These are phyloP conservation scores for Exophiala spinifera DNA, from an alignment of 2,329 filamentous ascomycete genomes.

Conservation along the genomic window DNA sequence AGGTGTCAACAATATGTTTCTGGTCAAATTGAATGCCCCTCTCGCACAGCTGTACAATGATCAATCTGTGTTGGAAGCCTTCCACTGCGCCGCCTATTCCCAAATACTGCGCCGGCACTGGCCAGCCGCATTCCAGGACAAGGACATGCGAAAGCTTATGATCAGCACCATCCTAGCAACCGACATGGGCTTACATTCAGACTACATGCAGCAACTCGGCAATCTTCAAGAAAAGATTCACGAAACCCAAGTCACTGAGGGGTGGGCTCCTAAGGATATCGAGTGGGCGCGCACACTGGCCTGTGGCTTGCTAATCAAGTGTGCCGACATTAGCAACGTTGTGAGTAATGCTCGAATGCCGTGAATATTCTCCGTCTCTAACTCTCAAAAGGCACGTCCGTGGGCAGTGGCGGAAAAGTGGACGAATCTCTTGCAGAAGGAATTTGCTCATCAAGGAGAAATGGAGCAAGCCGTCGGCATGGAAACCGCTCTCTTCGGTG, in stretches of 20 bases:
- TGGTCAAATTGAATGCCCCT: slow-evolving; percentile 86
- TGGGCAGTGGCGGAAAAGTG: slow-evolving; percentile 80
- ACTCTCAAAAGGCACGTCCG: slow-evolving; percentile 60
- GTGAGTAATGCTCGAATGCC: slow-evolving; percentile 52
- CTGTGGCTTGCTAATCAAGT: slow-evolving; percentile 95
- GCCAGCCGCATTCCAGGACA: slow-evolving; percentile 76
- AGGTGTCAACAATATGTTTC: slow-evolving; percentile 95
- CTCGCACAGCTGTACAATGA: slow-evolving; percentile 96
- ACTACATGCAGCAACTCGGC: slow-evolving; percentile 89
- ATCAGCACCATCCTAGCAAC: slow-evolving; percentile 97
- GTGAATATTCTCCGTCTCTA: background rate
- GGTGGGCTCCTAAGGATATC: slow-evolving; percentile 72
- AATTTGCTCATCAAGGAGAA: slow-evolving; percentile 86
- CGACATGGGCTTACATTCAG: slow-evolving; percentile 95
- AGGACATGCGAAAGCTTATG: slow-evolving; percentile 80
- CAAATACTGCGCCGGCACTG: slow-evolving; percentile 92
- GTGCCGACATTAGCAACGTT: slow-evolving; percentile 97
- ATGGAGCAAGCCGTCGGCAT: slow-evolving; percentile 90
- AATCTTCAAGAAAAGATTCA: slow-evolving; percentile 75
- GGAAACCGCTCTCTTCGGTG: slow-evolving; percentile 77
- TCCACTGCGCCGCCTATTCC: slow-evolving; percentile 94
- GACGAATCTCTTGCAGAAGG: slow-evolving; percentile 91
- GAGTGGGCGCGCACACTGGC: slow-evolving; percentile 75
- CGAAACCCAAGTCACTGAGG: slow-evolving; percentile 61
- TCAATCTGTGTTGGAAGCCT: slow-evolving; percentile 91